Evolutionary conservation across 306 rosid genomes (phyloP), one percentile per base, ranked within the genome.

Genomic region (Vachellia collinsii): DNA sequence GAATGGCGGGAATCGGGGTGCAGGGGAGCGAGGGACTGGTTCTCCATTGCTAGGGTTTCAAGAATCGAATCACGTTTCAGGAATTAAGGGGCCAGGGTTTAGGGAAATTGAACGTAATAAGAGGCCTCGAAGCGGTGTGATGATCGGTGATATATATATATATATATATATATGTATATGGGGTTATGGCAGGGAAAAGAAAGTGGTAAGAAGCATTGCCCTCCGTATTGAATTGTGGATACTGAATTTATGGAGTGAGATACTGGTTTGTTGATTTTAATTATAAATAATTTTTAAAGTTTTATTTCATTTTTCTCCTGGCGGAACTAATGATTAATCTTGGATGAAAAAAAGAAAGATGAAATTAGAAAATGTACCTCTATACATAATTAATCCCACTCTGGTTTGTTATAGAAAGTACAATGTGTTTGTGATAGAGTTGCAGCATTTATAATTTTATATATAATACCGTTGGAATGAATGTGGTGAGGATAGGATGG

Each of bases 1-100:
- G 92, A 88, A 39, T 87, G 87, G 51, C 86, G 88, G 53, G 94
- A 90, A 70, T 87, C 91, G 1, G 88, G 80, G 77, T 83, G 2
- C 34, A 2, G 84, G 44, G 94, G 70, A 75, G 87, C 82, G 82
- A 86, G 72, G 37, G 89, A 74, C 72, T 85, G 81, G 78, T 83
- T 90, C 59, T 90, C 94, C 91, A 87, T 90, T 47, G 23, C 11
- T 10, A 66, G 59, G 36, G 76, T 4, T 63, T 25, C 19, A 19
- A 44, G 72, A 34, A 59, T 20, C 39, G 46, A 14, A 36, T 38
- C 17, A n/a, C 51, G 8, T 42, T 48, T 19, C 16, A 20, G 43
- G 66, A 14, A 44, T 23, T 17, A 5, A 42, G 22, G 23, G 23
- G 42, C n/a, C 48, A 48, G 81, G 81, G 65, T 77, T 48, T 56